Percentiles rank a stretch among this genome's conserved stretches.
Conservation (phyloP, 345 rosid genomes). For the Hypericum perforatum region DNA sequence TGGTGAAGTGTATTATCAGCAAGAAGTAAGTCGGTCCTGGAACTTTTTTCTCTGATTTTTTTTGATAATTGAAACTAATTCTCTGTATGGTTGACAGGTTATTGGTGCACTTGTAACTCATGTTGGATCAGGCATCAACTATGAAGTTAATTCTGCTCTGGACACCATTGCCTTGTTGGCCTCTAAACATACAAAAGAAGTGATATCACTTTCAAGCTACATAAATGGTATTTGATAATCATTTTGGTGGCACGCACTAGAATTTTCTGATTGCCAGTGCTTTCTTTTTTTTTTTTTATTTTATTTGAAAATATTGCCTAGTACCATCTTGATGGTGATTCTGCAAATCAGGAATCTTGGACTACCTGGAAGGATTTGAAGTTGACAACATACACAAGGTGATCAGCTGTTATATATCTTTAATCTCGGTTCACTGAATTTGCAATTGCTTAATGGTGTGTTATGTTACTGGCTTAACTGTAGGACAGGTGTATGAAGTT, state of each 20-base stretch:
- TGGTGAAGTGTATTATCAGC: slow-evolving; percentile 52
- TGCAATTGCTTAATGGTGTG: background rate
- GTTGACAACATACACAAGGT: slow-evolving; percentile 67
- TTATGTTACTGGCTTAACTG: slow-evolving; percentile 11
- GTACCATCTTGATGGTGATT: background rate
- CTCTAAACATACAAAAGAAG: slow-evolving; percentile 42
- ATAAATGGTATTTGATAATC: slow-evolving; percentile 45
- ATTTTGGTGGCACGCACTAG: background rate
- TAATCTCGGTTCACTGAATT: slow-evolving; percentile 9
- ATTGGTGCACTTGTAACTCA: slow-evolving; percentile 74
- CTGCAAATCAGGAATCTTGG: slow-evolving; percentile 59
- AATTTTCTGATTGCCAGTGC: background rate
- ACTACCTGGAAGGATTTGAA: slow-evolving; percentile 76
- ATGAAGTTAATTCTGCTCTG: slow-evolving; percentile 66
- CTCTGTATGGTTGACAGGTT: slow-evolving; percentile 33
- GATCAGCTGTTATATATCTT: slow-evolving; percentile 8
- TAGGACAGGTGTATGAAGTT: slow-evolving; percentile 64
- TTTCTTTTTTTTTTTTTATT: slow-evolving; percentile 7
- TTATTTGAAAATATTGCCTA: background rate
- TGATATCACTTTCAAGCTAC: slow-evolving; percentile 66
- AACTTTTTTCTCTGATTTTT: background rate
- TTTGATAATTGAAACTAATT: background rate
- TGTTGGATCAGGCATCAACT: slow-evolving; percentile 67
- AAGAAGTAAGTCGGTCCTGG: slow-evolving; percentile 43
- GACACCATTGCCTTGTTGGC: slow-evolving; percentile 54